A percentile compares a stretch with the other conserved stretches of the same genome.
phyloP scores from a whole-genome alignment of 768 basidiomycete species.

The Russula sp. region DNA sequence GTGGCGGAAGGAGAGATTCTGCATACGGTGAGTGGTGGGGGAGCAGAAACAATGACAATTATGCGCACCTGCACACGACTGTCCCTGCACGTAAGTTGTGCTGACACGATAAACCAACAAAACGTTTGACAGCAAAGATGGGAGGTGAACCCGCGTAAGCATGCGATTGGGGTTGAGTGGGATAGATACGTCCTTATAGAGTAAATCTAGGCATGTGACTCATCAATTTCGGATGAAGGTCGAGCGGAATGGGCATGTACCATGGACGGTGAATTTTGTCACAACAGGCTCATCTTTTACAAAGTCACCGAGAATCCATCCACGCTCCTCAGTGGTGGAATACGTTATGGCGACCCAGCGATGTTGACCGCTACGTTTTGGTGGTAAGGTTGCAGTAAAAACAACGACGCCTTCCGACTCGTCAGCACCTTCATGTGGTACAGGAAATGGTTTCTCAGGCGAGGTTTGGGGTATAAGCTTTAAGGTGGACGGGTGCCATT shows the following conservation, averaged over 20 bases:
- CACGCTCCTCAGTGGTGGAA: conserved; percentile 42
- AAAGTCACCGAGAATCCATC: conserved; percentile 59
- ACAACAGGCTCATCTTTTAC: conserved; percentile 29
- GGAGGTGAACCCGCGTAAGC: conserved; percentile 41
- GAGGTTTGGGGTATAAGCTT: conserved; percentile 59
- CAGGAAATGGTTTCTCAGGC: conserved; percentile 49
- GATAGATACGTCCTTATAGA: conserved; percentile 13
- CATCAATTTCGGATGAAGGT: conserved; percentile 8
- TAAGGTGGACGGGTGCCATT: conserved; percentile 37
- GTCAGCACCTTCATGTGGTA: conserved; percentile 59
- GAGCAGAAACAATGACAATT: neutral
- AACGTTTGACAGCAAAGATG: conserved; percentile 49
- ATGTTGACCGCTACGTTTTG: conserved; percentile 18
- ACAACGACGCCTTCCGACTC: conserved; percentile 69
- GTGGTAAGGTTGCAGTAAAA: conserved; percentile 45
- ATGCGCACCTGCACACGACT: conserved; percentile 29
- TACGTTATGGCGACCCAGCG: conserved; percentile 49
- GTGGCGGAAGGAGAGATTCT: conserved; percentile 54
- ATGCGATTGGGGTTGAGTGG: conserved; percentile 35
- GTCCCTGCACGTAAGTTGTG: conserved; percentile 26
- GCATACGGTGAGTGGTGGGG: neutral
- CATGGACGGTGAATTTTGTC: conserved; percentile 31
- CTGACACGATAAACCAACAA: conserved; percentile 58
- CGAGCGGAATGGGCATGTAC: conserved; percentile 34
- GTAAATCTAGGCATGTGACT: conserved; percentile 8